phyloP scores from a whole-genome alignment of 331 rosid genomes.

The Phaseolus coccineus region DNA sequence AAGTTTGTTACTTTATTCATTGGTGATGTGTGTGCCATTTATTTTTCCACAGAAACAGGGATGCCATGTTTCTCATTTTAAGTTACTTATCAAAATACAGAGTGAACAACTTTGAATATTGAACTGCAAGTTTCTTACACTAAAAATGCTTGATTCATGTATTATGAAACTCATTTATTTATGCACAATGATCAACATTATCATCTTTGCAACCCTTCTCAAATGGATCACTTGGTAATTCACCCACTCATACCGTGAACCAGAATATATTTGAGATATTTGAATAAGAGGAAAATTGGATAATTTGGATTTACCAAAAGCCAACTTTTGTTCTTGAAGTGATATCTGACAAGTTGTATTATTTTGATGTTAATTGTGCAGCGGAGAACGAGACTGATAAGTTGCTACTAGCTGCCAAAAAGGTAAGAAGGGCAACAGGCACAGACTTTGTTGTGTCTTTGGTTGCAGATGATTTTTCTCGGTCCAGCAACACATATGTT shows the following conservation, averaged over 20 bases:
- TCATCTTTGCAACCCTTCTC: constrained; percentile 9
- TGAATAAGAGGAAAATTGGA: constrained; percentile 24
- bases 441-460: constrained; percentile 75
- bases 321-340: constrained; percentile 40
- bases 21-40: constrained; percentile 34
- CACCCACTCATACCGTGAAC: background rate
- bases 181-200: constrained; percentile 7
- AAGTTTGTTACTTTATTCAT: constrained; percentile 44
- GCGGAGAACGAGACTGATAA: constrained; percentile 73
- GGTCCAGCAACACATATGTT: constrained; percentile 70
- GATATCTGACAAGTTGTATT: constrained; percentile 28
- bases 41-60: background rate
- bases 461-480: constrained; percentile 76
- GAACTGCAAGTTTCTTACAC: constrained; percentile 37
- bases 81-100: background rate
- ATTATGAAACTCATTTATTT: constrained; percentile 8
- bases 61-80: background rate
- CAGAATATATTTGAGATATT: constrained; percentile 13
- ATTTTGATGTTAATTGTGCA: constrained; percentile 50
- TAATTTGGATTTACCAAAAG: constrained; percentile 14
- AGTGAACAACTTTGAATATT: constrained; percentile 22
- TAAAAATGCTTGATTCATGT: constrained; percentile 14
- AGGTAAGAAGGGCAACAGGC: constrained; percentile 80
- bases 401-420: constrained; percentile 79
- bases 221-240: constrained; percentile 36